Conservation (phyloP, 176 grass and related monocot species). For the Musa troglodytarum region DNA sequence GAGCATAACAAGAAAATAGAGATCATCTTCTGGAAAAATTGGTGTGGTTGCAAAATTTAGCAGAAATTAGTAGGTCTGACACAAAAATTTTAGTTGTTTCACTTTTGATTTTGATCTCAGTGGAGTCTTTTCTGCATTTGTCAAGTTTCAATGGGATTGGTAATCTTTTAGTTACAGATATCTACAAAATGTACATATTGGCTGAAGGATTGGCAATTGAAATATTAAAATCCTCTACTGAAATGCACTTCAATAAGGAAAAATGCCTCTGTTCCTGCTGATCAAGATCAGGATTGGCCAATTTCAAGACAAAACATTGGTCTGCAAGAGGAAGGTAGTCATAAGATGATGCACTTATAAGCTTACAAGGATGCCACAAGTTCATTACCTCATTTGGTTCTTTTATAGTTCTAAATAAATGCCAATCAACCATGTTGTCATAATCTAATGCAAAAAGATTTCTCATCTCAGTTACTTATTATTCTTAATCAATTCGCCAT, state of each 20-base stretch:
- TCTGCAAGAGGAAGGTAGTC: neutral
- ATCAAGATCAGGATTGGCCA: neutral
- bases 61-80: too few relatives aligned
- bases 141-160: too few relatives aligned
- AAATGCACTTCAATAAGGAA: neutral
- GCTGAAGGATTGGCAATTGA: too few relatives aligned
- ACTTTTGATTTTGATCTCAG: too few relatives aligned
- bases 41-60: too few relatives aligned
- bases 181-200: too few relatives aligned
- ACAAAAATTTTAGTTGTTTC: too few relatives aligned
- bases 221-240: neutral
- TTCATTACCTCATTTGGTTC: too few relatives aligned
- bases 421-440: neutral
- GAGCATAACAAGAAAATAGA: too few relatives aligned
- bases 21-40: too few relatives aligned
- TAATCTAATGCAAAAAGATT: neutral
- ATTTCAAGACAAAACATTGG: neutral
- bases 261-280: neutral
- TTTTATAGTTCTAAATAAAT: neutral
- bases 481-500: neutral
- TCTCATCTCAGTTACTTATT: neutral
- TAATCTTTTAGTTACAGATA: too few relatives aligned
- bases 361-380: neutral
- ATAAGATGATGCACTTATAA: neutral
- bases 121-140: too few relatives aligned